phyloP scores from a whole-genome alignment of 306 rosid species.

The Mimosa pudica region DNA sequence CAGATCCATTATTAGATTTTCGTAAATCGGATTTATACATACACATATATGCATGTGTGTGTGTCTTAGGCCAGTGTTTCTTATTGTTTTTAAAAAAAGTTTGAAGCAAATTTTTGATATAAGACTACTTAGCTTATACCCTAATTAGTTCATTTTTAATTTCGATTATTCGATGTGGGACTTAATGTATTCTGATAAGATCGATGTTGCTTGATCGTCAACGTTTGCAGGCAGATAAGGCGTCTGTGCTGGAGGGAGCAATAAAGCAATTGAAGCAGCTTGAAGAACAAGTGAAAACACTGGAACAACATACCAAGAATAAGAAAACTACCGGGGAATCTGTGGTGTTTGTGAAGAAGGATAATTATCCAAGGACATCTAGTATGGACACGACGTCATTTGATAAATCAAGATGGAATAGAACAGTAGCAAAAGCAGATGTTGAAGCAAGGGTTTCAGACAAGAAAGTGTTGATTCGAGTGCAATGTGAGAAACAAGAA shows the following conservation, averaged over 20 bases:
- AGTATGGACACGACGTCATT: not conserved
- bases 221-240: constrained; percentile 56
- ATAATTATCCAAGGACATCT: not conserved
- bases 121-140: too few species aligned
- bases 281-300: constrained; percentile 47
- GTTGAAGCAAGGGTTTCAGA: constrained; percentile 68
- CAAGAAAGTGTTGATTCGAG: constrained; percentile 42
- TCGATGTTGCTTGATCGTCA: not conserved
- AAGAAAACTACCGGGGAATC: constrained; percentile 49
- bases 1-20: too few species aligned
- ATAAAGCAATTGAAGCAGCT: constrained; percentile 62
- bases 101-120: too few species aligned
- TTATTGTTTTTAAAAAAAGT: too few species aligned
- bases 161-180: too few species aligned
- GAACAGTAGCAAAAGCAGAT: constrained; percentile 37
- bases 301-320: constrained; percentile 61
- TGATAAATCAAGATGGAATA: not conserved
- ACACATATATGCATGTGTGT: too few species aligned
- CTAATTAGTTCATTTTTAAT: too few species aligned
- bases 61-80: too few species aligned
- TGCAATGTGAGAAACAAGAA: constrained; percentile 43
- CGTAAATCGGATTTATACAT: too few species aligned
- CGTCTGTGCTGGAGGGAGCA: constrained; percentile 69
- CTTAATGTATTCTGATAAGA: not conserved
- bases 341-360: constrained; percentile 21